Conservation (phyloP, 1,139 yeast species). For the Trichomonascaceae sp. region DNA sequence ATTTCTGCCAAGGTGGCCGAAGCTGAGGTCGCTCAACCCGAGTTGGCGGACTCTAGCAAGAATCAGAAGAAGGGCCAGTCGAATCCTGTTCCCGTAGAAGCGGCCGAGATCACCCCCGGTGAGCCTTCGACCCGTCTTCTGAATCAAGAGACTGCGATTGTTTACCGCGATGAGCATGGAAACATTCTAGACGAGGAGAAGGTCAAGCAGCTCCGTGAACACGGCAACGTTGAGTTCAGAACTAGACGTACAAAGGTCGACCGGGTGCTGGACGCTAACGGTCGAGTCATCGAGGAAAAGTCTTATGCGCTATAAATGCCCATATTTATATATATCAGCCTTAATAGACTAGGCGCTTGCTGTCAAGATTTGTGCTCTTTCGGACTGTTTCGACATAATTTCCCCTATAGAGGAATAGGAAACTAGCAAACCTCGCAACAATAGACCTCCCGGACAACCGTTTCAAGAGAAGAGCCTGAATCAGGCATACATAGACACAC, state of each 20-base stretch:
- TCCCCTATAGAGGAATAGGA: too few species aligned
- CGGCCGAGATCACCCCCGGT: slow-evolving; percentile 2
- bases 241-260: slow-evolving; percentile 4
- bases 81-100: slow-evolving; percentile 4
- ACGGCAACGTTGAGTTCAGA: slow-evolving; percentile 7
- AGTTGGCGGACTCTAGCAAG: slow-evolving; percentile 2
- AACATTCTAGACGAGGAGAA: slow-evolving; percentile 20
- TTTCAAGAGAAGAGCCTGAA: too few species aligned
- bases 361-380: too few species aligned
- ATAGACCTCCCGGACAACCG: too few species aligned
- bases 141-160: slow-evolving; percentile 10
- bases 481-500: too few species aligned
- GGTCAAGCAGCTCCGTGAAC: slow-evolving; percentile 12
- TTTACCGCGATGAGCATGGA: slow-evolving; percentile 23
- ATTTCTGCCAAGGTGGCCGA: slow-evolving; percentile 2
- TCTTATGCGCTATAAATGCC: background rate
- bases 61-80: slow-evolving; percentile 4
- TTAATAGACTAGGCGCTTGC: too few species aligned
- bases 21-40: slow-evolving; percentile 1
- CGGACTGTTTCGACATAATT: too few species aligned
- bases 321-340: too few species aligned
- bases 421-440: too few species aligned
- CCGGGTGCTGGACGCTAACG: slow-evolving; percentile 5
- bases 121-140: slow-evolving; percentile 5
- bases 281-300: slow-evolving; percentile 1